Evolutionary conservation across 1,284 basidiomycete genomes (phyloP), one percentile per base, ranked within the genome.

Genomic region (Cutaneotrichosporon dermatis): DNA sequence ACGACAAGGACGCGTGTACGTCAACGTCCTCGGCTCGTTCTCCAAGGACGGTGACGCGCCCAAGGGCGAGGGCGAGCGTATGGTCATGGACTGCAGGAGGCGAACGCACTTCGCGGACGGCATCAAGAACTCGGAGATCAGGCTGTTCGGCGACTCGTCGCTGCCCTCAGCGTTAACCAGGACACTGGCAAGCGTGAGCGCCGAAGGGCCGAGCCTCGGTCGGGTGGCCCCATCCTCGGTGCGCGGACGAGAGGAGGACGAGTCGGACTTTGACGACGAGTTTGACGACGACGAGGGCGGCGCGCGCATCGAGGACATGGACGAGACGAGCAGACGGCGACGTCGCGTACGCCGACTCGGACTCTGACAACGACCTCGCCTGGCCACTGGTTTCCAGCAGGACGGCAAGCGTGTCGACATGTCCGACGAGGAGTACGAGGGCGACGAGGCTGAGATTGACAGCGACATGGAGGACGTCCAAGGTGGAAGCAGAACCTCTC

Each of bases 1-100:
- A 96, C 73, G 96, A 99, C 81, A 98, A 98, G 77, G 96, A 99
- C 71, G 92, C 94, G 94, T 99, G 2, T 99, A 92, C 82, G 89
- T 99, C 68, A 98, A 97, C 72, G 94, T 98, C 90, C n/a, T 92
- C 4, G 96, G 96, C 1, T 93, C 84, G 71, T 99, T 99, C 71
- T 88, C 90, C 4, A 83, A 88, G 59, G 75, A 79, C 51, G 77
- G 76, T 45, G 77, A 76, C 52, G 78, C 82, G 52, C 82, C 82
- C 3, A 87, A 89, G 70, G 88, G 94, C 10, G 95, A 98, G 78
- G 96, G 95, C 11, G 94, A 98, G 72, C 85, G 87, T 73, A 98
- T 99, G 95, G 93, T 99, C 11, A 89, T 97, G 83, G 88, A 92
- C 81, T 99, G 11, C 96, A 99, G 76, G 95, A 94, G 62, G 90